Percentiles rank a stretch among this genome's conserved stretches.
phyloP scores from a whole-genome alignment of 2,329 filamentous ascomycete species.

The Talaromyces sp. region DNA sequence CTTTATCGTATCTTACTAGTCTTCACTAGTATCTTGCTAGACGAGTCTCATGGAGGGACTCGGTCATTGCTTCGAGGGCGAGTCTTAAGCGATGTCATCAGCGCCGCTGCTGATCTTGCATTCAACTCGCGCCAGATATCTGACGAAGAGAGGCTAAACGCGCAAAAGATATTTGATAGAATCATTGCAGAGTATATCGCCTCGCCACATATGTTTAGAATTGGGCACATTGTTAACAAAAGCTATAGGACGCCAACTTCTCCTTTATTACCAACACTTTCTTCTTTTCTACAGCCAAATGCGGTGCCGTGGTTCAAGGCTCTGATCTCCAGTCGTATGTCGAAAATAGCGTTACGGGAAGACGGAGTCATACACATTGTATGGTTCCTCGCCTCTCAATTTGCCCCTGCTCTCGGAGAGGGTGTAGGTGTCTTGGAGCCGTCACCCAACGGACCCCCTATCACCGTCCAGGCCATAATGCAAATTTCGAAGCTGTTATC shows the following conservation, averaged over 20 bases:
- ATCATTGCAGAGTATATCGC: slow-evolving; percentile 36
- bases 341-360: slow-evolving; percentile 38
- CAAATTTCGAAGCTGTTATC: slow-evolving; percentile 43
- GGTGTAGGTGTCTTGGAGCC: slow-evolving; percentile 31
- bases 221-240: slow-evolving; percentile 20
- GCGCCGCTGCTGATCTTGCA: slow-evolving; percentile 37
- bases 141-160: slow-evolving; percentile 20
- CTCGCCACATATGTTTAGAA: background rate
- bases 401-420: slow-evolving; percentile 39
- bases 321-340: slow-evolving; percentile 36
- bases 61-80: slow-evolving; percentile 39
- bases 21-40: slow-evolving; percentile 32
- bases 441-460: slow-evolving; percentile 34
- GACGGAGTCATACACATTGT: slow-evolving; percentile 44
- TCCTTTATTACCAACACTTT: slow-evolving; percentile 35
- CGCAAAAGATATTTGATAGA: slow-evolving; percentile 27
- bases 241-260: slow-evolving; percentile 34
- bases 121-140: slow-evolving; percentile 33
- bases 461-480: slow-evolving; percentile 46
- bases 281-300: slow-evolving; percentile 37
- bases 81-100: slow-evolving; percentile 42
- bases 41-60: slow-evolving; percentile 33
- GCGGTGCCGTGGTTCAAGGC: slow-evolving; percentile 40
- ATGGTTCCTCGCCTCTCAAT: slow-evolving; percentile 42
- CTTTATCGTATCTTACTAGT: slow-evolving; percentile 30